Conservation (phyloP, 1,139 yeast genomes). For the Eremothecium gossypii region DNA sequence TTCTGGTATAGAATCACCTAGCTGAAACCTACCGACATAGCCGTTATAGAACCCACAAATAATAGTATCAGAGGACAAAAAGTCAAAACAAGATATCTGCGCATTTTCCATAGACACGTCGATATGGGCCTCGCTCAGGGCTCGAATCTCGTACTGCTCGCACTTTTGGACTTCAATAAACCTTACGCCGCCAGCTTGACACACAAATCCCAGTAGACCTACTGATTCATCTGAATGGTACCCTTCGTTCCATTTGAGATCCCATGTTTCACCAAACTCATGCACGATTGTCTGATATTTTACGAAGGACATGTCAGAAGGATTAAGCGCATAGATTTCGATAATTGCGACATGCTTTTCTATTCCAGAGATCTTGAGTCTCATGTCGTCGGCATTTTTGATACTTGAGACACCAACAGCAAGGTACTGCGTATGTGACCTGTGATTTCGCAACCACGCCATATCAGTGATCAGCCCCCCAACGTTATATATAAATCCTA, state of each 20-base stretch:
- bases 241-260: conserved; percentile 44
- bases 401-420: conserved; percentile 43
- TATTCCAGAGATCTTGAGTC: conserved; percentile 32
- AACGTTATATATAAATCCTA: conserved; percentile 40
- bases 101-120: conserved; percentile 23
- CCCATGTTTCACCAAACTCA: conserved; percentile 46
- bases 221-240: conserved; percentile 26
- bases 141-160: conserved; percentile 21
- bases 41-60: conserved; percentile 64
- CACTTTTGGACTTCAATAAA: conserved; percentile 36
- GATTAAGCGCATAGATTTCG: conserved; percentile 40
- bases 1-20: conserved; percentile 39
- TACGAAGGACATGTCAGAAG: conserved; percentile 21
- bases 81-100: conserved; percentile 47
- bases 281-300: conserved; percentile 34
- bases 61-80: conserved; percentile 41
- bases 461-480: conserved; percentile 50
- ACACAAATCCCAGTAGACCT: conserved; percentile 44
- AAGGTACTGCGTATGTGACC: conserved; percentile 33
- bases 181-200: conserved; percentile 56
- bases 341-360: conserved; percentile 36
- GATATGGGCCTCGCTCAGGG: conserved; percentile 24
- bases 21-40: conserved; percentile 50
- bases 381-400: conserved; percentile 27
- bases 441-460: conserved; percentile 39